A percentile compares a stretch with the other conserved stretches of the same genome.
phyloP scores from a whole-genome alignment of 208 protist species.

The Novymonas esmeraldas region DNA sequence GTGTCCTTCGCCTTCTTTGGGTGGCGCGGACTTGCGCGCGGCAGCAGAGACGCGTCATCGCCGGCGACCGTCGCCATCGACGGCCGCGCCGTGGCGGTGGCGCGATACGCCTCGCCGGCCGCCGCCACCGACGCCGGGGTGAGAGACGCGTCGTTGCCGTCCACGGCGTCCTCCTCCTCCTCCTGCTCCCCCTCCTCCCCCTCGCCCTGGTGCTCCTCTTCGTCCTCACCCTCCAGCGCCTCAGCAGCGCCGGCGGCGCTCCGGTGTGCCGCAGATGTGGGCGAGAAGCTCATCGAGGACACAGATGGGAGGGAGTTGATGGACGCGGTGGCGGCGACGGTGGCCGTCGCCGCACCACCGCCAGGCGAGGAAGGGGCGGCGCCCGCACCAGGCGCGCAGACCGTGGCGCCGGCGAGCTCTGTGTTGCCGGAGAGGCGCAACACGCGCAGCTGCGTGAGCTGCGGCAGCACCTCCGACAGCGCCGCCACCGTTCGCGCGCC shows the following conservation, averaged over 20 bases:
- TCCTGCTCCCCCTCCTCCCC: background rate
- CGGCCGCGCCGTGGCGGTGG: constrained; percentile 4
- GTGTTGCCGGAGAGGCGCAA: constrained; percentile 79
- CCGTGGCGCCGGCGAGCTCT: constrained; percentile 30
- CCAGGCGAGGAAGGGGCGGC: background rate
- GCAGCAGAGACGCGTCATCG: background rate
- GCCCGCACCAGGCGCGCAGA: background rate
- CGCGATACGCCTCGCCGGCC: constrained; percentile 1
- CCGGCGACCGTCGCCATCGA: constrained; percentile 11
- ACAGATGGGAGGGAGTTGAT: background rate
- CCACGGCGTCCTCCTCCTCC: background rate
- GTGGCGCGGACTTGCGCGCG: background rate
- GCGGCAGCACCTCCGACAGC: constrained; percentile 60
- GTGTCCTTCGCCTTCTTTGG: background rate
- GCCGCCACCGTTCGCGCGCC: constrained; percentile 40
- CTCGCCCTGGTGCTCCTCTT: no score
- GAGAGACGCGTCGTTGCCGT: background rate
- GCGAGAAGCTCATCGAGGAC: background rate
- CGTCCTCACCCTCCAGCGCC: background rate
- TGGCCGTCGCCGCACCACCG: background rate
- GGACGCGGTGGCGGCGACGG: background rate
- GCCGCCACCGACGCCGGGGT: background rate
- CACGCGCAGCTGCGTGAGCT: constrained; percentile 41
- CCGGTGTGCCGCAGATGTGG: background rate
- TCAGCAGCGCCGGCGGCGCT: background rate